Conservation (phyloP, 345 rosid genomes). For the Toxicodendron radicans region DNA sequence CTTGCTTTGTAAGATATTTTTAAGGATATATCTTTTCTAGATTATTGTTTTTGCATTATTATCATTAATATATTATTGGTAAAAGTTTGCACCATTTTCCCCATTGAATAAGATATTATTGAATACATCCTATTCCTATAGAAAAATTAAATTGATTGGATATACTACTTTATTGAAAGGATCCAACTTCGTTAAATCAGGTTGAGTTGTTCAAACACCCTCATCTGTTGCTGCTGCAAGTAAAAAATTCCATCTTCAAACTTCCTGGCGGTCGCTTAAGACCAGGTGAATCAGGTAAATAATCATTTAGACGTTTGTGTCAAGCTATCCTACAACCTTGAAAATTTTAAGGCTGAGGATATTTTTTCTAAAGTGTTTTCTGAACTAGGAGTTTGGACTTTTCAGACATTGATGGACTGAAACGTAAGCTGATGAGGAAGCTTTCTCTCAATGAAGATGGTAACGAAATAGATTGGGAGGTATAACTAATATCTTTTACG, state of each 20-base stretch:
- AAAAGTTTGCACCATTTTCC: background rate
- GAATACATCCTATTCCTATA: background rate
- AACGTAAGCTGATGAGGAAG: slow-evolving; percentile 73
- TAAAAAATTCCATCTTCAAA: slow-evolving; percentile 62
- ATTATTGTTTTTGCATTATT: background rate
- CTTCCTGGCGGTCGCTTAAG: slow-evolving; percentile 89
- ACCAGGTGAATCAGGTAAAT: slow-evolving; percentile 75
- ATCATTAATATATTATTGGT: background rate
- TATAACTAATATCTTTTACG: slow-evolving; percentile 18
- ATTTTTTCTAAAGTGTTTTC: background rate
- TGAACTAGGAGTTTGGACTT: slow-evolving; percentile 16
- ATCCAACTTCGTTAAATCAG: slow-evolving; percentile 36
- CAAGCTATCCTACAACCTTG: background rate
- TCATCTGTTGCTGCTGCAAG: slow-evolving; percentile 73
- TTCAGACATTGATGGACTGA: slow-evolving; percentile 68
- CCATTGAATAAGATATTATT: background rate
- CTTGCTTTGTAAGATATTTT: background rate
- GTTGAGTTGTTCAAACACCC: slow-evolving; percentile 90
- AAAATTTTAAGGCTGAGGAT: background rate
- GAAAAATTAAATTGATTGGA: background rate
- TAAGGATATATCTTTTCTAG: background rate
- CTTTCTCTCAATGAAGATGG: slow-evolving; percentile 47
- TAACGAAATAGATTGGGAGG: slow-evolving; percentile 60
- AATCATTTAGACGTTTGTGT: background rate
- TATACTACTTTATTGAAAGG: background rate